Percentiles rank a stretch among this genome's conserved stretches.
These are phyloP conservation scores for Pycnococcus provasolii DNA, from an alignment of 139 green algal species.

Conservation along the genomic window DNA sequence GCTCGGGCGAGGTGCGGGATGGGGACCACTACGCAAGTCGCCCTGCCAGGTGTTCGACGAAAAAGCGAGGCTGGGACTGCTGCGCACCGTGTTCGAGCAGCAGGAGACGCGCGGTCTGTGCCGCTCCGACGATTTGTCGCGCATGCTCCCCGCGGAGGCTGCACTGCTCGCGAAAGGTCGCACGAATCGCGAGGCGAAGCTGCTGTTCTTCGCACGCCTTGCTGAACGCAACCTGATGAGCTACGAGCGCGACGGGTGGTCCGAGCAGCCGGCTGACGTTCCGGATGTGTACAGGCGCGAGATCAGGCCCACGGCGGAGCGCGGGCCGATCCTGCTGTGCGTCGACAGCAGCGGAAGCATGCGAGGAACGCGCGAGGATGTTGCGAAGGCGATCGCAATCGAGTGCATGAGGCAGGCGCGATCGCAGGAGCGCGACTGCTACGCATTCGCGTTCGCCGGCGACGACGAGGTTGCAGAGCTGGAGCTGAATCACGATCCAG, in stretches of 20 bases:
- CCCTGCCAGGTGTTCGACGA: no score
- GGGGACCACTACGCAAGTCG: no score
- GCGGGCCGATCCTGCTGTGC: conserved; percentile 80
- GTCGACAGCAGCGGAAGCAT: conserved; percentile 72
- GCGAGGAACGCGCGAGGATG: conserved; percentile 58
- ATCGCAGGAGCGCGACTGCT: conserved; percentile 25
- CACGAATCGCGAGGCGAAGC: background rate
- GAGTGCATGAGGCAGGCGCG: conserved; percentile 51
- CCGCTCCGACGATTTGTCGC: conserved; percentile 27
- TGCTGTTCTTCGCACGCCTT: conserved; percentile 24
- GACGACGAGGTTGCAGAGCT: conserved; percentile 27
- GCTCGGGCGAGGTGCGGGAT: conserved; percentile 14
- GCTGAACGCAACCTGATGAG: conserved; percentile 24
- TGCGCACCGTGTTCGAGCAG: conserved; percentile 15
- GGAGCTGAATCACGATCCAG: conserved; percentile 18
- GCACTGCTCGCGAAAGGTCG: conserved; percentile 14
- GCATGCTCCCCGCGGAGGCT: conserved; percentile 29
- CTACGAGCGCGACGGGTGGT: conserved; percentile 32
- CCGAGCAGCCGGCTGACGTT: conserved; percentile 17
- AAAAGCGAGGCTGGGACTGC: conserved; percentile 6
- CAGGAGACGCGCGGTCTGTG: conserved; percentile 23
- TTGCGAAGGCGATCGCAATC: conserved; percentile 69
- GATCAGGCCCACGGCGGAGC: conserved; percentile 57
- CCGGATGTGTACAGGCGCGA: background rate
- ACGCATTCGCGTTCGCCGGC: conserved; percentile 28